phyloP scores from a whole-genome alignment of 257 asterid species.

The Gentiana straminea region DNA sequence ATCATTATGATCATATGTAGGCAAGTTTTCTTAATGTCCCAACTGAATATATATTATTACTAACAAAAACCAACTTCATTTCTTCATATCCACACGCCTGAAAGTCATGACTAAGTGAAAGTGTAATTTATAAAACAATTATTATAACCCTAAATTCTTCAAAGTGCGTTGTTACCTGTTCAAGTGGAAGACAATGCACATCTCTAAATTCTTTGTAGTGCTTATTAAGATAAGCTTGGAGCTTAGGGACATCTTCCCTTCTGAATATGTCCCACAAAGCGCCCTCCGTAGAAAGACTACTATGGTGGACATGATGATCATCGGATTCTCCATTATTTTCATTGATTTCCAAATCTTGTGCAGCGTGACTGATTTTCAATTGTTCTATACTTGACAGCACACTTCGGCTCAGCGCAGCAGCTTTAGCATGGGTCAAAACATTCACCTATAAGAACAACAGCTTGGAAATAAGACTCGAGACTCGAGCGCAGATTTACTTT shows the following conservation, averaged over 20 bases:
- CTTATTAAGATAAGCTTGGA: slow-evolving; percentile 44
- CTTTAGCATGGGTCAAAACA: slow-evolving; percentile 58
- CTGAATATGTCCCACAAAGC: slow-evolving; percentile 96
- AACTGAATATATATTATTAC: too few species aligned
- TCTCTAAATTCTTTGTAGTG: slow-evolving; percentile 37
- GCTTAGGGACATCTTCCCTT: slow-evolving; percentile 66
- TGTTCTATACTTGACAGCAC: slow-evolving; percentile 21
- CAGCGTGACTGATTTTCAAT: slow-evolving; percentile 35
- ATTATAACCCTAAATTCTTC: background rate
- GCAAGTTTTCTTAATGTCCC: too few species aligned
- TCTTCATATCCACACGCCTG: too few species aligned
- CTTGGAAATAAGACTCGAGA: slow-evolving; percentile 3
- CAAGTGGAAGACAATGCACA: slow-evolving; percentile 31
- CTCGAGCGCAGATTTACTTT: too few species aligned
- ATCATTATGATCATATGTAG: too few species aligned
- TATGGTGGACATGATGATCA: background rate
- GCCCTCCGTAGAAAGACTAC: slow-evolving; percentile 44
- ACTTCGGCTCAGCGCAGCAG: slow-evolving; percentile 17
- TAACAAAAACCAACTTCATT: too few species aligned
- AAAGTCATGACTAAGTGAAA: too few species aligned
- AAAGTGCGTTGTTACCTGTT: slow-evolving; percentile 32
- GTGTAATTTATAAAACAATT: too few species aligned
- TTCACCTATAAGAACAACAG: slow-evolving; percentile 47
- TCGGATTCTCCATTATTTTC: slow-evolving; percentile 22
- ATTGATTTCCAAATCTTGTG: slow-evolving; percentile 33